Percentiles rank a stretch among this genome's conserved stretches.
Conservation (phyloP, 2,329 filamentous ascomycete species). For the Colletotrichum salicis region DNA sequence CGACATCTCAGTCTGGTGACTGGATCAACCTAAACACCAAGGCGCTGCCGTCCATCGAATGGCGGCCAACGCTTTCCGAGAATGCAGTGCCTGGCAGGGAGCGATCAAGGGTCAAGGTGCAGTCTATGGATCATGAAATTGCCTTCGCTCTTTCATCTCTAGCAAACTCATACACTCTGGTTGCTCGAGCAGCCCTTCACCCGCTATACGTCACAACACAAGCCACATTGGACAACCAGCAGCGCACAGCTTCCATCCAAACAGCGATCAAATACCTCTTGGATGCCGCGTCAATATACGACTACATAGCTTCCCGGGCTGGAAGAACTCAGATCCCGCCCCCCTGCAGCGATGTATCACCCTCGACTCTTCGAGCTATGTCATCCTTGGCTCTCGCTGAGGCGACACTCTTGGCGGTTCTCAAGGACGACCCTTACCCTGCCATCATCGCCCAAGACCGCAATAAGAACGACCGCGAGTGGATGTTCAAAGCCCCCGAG, state of each 20-base stretch:
- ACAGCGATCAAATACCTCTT: conserved; percentile 82
- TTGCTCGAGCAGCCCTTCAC: conserved; percentile 78
- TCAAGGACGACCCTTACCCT: conserved; percentile 96
- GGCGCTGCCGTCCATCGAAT: conserved; percentile 74
- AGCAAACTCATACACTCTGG: conserved; percentile 77
- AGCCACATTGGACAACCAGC: conserved; percentile 70
- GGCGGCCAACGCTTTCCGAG: conserved; percentile 82
- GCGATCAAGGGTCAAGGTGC: conserved; percentile 73
- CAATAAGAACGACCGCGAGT: conserved; percentile 87
- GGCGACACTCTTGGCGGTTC: conserved; percentile 86
- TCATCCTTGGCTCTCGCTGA: conserved; percentile 81
- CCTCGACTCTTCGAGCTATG: conserved; percentile 65
- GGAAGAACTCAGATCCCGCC: conserved; percentile 52
- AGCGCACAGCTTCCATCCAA: conserved; percentile 76
- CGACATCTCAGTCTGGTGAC: conserved; percentile 63
- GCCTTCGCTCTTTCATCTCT: conserved; percentile 82
- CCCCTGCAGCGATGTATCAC: conserved; percentile 64
- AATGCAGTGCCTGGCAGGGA: conserved; percentile 73
- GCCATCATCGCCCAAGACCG: conserved; percentile 82
- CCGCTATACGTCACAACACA: conserved; percentile 75
- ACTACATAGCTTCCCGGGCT: conserved; percentile 72
- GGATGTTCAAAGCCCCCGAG: conserved; percentile 93
- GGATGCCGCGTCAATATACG: conserved; percentile 81
- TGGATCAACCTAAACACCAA: conserved; percentile 75
- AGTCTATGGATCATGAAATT: conserved; percentile 84